These are phyloP conservation scores for Colletotrichum euphorbiae DNA, from an alignment of 2,329 filamentous ascomycete species.

Conservation along the genomic window DNA sequence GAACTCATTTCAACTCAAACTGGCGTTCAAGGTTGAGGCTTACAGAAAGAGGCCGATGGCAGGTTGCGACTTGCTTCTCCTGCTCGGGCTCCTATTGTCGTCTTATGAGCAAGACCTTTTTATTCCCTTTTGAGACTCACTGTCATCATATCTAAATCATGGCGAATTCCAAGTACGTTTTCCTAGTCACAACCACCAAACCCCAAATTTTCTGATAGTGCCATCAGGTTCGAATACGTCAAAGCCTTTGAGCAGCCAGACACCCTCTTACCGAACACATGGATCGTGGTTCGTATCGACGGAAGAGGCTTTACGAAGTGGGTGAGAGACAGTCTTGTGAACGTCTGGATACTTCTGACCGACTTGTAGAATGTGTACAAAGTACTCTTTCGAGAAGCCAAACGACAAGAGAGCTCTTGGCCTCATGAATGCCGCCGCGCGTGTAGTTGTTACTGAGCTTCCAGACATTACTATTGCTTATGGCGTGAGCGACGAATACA, in stretches of 20 bases:
- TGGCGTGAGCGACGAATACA: constrained; percentile 95
- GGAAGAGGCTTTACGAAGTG: constrained; percentile 96
- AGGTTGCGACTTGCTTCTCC: no score
- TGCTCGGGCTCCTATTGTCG: no score
- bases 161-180: constrained; percentile 67
- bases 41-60: background rate
- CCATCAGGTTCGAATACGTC: constrained; percentile 89
- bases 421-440: constrained; percentile 95
- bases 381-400: constrained; percentile 89
- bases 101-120: no score
- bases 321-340: constrained; percentile 24
- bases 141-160: constrained; percentile 47
- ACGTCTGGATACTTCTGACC: background rate
- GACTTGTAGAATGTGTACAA: constrained; percentile 76
- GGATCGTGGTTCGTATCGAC: constrained; percentile 94
- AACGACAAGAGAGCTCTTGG: constrained; percentile 89
- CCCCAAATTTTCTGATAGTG: background rate
- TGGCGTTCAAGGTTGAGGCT: background rate
- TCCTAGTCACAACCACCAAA: background rate
- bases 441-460: constrained; percentile 83
- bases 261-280: constrained; percentile 86
- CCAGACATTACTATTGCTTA: constrained; percentile 90
- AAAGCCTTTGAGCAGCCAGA: constrained; percentile 88
- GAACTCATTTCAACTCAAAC: background rate
- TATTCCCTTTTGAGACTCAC: no score